Base-by-base conservation (phyloP, 1,284 basidiomycete species). In the Schizopora paradoxa region DNA sequence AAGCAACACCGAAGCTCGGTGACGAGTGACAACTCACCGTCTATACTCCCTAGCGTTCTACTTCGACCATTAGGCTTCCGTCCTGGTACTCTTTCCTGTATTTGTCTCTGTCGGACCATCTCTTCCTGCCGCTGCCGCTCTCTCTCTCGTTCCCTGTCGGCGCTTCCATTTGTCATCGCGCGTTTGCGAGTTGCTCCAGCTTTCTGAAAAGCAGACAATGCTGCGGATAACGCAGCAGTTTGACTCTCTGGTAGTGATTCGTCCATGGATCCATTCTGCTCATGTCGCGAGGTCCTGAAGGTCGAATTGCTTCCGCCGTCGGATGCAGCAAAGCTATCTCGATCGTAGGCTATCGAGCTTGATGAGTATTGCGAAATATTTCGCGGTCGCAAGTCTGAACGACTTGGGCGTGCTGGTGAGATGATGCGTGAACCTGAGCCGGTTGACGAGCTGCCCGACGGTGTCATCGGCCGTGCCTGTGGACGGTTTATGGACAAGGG, bases 131-230 rank as follows among this genome's bases (percentile, higher is more conserved):
- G 68, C 56, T 81, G 76, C 49, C 66, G 64, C 51, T 77, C 74
- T 54, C 66, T 60, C 43, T 70, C 68, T 26, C 55, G 59, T 31
- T 68, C 63, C 51, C 74, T 68, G 28, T 74, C 70, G 29, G 61
- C 68, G 35, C 68, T 71, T 35, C 74, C 76, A 49, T 76, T 69
- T 8, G 71, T 72, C 61, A 72, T 70, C n/a, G 68, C 70, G 39
- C 77, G 75, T 56, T 73, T 73, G 19, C 79, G 69, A 16, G 50
- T 45, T 7, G 70, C 66, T 18, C 80, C 77, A 6, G 79, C 78
- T 45, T 73, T 72, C 57, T 79, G 76, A 60, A 88, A 88, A 23
- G 84, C 82, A 48, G 79, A 74, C 58, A 83, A 63, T 14, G 73
- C 75, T 33, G 70, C 70, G n/a, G 66, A 65, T 31, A 86, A 57